Evolutionary conservation across 1,284 basidiomycete genomes (phyloP).

Genomic region (Nidula niveotomentosa): DNA sequence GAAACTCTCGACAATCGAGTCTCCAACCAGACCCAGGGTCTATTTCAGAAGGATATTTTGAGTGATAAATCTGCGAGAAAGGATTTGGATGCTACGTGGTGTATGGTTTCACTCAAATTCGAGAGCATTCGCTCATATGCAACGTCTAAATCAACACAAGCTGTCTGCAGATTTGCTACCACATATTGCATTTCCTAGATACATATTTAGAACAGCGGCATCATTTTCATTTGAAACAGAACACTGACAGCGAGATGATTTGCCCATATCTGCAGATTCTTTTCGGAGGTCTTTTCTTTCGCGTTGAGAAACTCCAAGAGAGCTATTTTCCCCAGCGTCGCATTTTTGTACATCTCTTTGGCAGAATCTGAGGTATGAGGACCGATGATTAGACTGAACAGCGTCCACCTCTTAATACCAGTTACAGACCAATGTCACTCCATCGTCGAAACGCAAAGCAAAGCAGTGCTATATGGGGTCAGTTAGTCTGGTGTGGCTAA

Average conservation of each 20-base stretch:
- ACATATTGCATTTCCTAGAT: neutral
- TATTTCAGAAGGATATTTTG: neutral
- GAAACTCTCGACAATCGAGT: neutral
- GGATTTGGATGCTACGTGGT: neutral
- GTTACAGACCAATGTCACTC: constrained; percentile 63
- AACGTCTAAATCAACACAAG: neutral
- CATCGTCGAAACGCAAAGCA: constrained; percentile 71
- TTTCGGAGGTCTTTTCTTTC: constrained; percentile 36
- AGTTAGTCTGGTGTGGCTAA: constrained; percentile 12
- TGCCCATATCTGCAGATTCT: constrained; percentile 15
- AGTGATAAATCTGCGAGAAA: neutral
- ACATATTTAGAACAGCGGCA: constrained; percentile 19
- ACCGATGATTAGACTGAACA: constrained; percentile 1
- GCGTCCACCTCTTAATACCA: constrained; percentile 7
- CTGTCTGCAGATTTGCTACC: neutral
- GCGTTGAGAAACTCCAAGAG: constrained; percentile 47
- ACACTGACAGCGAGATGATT: constrained; percentile 16
- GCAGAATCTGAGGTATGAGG: constrained; percentile 50
- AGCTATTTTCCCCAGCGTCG: constrained; percentile 54
- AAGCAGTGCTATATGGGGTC: constrained; percentile 51
- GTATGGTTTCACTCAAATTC: neutral
- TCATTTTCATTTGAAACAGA: constrained; percentile 15
- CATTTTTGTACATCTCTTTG: constrained; percentile 64
- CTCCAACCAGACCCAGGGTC: neutral
- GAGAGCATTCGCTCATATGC: neutral